A percentile compares a stretch with the other conserved stretches of the same genome.
These are phyloP conservation scores for Pyrenopolyporus hunteri DNA, from an alignment of 495 filamentous ascomycete species.

Conservation along the genomic window DNA sequence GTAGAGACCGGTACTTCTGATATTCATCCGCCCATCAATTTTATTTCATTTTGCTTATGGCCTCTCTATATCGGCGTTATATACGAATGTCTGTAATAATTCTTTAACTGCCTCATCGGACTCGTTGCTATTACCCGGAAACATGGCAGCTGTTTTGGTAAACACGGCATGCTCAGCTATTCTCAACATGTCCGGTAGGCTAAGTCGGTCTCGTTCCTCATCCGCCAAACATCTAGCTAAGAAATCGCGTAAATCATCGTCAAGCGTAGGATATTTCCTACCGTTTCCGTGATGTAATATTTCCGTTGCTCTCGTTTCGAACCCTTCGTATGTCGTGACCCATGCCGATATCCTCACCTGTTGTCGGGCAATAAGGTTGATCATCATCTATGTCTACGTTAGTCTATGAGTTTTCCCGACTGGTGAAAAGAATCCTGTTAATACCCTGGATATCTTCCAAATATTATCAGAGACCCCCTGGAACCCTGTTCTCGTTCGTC, in stretches of 20 bases:
- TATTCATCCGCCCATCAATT: too few species aligned
- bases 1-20: too few species aligned
- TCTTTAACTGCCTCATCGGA: conserved; percentile 6
- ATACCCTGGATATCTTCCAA: conserved; percentile 13
- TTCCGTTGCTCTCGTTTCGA: conserved; percentile 13
- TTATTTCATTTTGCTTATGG: background rate
- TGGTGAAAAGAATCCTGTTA: background rate
- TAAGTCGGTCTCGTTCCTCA: background rate
- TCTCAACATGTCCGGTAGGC: conserved; percentile 6
- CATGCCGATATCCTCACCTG: conserved; percentile 7
- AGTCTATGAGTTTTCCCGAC: background rate
- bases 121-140: background rate
- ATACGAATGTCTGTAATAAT: conserved; percentile 1
- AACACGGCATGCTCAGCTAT: conserved; percentile 7
- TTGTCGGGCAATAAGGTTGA: conserved; percentile 11
- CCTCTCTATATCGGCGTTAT: conserved; percentile 3
- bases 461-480: conserved; percentile 7
- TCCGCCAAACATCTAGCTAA: conserved; percentile 11
- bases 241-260: conserved; percentile 14
- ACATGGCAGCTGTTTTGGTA: conserved; percentile 7
- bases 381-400: conserved; percentile 12
- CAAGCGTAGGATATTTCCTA: conserved; percentile 8
- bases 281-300: conserved; percentile 17
- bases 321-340: conserved; percentile 1
- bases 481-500: conserved; percentile 5